phyloP scores from a whole-genome alignment of 2,329 filamentous ascomycete species.

The Claviceps quebecensis region DNA sequence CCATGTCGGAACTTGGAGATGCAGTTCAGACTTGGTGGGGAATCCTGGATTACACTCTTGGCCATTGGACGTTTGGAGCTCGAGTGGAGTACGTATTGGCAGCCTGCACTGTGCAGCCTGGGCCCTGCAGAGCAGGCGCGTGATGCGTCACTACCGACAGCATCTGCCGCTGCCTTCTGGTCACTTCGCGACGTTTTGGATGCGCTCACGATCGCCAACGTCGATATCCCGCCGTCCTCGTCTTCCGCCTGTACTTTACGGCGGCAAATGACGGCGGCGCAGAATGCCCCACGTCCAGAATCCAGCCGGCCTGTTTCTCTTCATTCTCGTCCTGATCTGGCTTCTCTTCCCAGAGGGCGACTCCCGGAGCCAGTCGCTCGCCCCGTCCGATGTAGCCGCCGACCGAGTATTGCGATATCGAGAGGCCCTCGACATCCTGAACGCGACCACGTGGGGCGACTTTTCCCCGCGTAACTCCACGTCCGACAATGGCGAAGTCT shows the following conservation, averaged over 20 bases:
- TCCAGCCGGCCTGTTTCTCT: conserved; percentile 16
- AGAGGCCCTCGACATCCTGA: conserved; percentile 37
- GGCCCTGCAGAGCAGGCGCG: too few relatives aligned
- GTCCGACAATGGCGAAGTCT: conserved; percentile 12
- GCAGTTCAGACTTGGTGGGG: too few relatives aligned
- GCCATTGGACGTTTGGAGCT: too few relatives aligned
- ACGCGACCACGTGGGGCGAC: conserved; percentile 44
- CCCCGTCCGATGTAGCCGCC: conserved; percentile 23
- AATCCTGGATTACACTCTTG: too few relatives aligned
- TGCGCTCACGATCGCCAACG: not conserved
- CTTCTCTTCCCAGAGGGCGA: conserved; percentile 24
- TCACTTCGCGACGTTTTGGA: conserved; percentile 3
- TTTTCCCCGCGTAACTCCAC: conserved; percentile 31
- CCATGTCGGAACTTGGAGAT: too few relatives aligned
- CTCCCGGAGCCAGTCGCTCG: conserved; percentile 18
- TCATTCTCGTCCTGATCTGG: conserved; percentile 25
- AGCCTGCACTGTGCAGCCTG: too few relatives aligned
- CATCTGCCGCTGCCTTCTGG: not conserved
- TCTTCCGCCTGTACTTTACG: not conserved
- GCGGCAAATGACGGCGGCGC: conserved; percentile 6
- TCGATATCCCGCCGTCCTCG: too few relatives aligned
- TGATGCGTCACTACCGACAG: too few relatives aligned
- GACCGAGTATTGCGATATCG: conserved; percentile 37
- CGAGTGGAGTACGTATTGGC: too few relatives aligned
- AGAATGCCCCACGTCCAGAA: conserved; percentile 33